A percentile compares a stretch with the other conserved stretches of the same genome.
These are phyloP conservation scores for Physcomitrellopsis africana DNA, from an alignment of 225 moss, liverwort and hornwort species.

Conservation along the genomic window DNA sequence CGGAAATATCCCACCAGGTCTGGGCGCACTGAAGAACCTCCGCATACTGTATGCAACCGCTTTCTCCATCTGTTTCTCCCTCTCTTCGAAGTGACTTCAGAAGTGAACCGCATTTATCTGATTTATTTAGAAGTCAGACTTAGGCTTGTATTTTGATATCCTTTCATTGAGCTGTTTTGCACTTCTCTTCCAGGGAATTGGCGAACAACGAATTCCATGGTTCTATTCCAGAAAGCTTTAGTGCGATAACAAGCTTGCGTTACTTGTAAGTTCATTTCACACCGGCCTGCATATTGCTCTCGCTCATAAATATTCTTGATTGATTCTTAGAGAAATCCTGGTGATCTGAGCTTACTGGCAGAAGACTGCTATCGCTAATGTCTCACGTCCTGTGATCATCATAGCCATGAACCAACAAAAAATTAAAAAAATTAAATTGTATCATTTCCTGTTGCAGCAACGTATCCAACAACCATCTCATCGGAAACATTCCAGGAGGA, in stretches of 20 bases:
- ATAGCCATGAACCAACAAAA: neutral
- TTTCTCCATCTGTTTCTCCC: neutral
- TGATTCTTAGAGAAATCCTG: neutral
- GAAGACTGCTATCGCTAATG: neutral
- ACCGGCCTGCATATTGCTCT: neutral
- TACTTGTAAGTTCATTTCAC: conserved; percentile 33
- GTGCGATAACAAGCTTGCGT: conserved; percentile 11
- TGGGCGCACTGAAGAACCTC: conserved; percentile 28
- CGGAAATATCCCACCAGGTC: conserved; percentile 26
- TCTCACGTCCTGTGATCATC: neutral
- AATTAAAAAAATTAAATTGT: neutral
- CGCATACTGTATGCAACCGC: conserved; percentile 22
- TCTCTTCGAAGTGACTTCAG: neutral
- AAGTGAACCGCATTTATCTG: neutral
- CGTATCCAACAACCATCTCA: conserved; percentile 31
- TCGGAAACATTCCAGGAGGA: conserved; percentile 33
- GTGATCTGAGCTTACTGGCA: neutral
- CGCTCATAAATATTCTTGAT: neutral
- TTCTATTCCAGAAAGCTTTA: conserved; percentile 33
- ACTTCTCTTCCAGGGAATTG: conserved; percentile 30
- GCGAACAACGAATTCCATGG: conserved; percentile 29
- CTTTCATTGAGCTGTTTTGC: neutral
- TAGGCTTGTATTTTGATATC: neutral
- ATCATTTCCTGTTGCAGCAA: conserved; percentile 9
- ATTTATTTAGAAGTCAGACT: neutral